phyloP scores from a whole-genome alignment of 805 yeast species.

The Saccharomyces eubayanus region DNA sequence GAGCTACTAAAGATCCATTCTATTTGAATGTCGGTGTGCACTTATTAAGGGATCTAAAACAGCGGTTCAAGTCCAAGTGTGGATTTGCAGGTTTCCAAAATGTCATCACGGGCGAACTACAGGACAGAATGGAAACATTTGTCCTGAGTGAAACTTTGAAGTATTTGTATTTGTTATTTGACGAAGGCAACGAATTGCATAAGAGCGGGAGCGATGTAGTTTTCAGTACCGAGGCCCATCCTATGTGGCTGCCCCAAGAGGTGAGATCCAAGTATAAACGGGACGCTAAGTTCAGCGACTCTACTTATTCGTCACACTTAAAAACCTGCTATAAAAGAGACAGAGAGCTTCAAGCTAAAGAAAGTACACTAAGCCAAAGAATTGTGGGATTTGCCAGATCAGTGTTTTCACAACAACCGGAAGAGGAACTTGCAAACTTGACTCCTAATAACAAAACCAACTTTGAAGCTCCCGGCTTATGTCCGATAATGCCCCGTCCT shows the following conservation, averaged over 20 bases:
- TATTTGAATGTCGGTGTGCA: conserved; percentile 68
- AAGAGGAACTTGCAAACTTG: background rate
- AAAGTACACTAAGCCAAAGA: background rate
- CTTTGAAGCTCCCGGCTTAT: background rate
- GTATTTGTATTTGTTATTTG: conserved; percentile 73
- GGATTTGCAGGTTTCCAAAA: conserved; percentile 78
- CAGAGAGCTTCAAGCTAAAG: background rate
- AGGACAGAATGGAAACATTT: conserved; percentile 87
- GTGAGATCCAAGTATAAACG: conserved; percentile 24
- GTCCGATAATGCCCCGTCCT: background rate
- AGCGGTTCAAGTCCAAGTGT: conserved; percentile 50
- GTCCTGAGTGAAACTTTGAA: conserved; percentile 82
- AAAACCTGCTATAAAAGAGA: conserved; percentile 7
- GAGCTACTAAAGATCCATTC: conserved; percentile 81
- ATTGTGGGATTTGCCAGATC: background rate
- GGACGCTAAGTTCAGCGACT: conserved; percentile 16
- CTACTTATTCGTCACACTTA: conserved; percentile 11
- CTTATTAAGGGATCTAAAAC: conserved; percentile 47
- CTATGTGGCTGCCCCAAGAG: conserved; percentile 56
- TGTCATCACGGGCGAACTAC: conserved; percentile 49
- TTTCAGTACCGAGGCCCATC: conserved; percentile 89
- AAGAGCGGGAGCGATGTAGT: conserved; percentile 34
- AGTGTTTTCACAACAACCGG: background rate
- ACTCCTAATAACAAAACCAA: background rate
- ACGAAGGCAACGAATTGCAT: conserved; percentile 53